phyloP scores from a whole-genome alignment of 2,329 filamentous ascomycete genomes.

The Fusarium camptoceras region DNA sequence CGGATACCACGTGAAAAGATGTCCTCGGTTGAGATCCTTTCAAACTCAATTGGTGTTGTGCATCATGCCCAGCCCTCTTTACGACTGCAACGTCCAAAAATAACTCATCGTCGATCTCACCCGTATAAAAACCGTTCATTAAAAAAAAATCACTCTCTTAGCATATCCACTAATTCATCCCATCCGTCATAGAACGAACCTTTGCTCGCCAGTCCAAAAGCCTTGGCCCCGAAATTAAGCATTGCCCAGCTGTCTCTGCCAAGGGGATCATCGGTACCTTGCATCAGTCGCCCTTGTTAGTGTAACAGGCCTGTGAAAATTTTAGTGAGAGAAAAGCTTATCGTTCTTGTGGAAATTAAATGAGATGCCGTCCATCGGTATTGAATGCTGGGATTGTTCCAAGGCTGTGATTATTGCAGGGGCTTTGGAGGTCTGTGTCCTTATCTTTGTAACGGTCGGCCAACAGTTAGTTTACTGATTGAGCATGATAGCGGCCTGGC shows the following conservation, averaged over 20 bases:
- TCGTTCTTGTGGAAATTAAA: neutral
- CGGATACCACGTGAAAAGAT: neutral
- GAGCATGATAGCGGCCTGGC: neutral
- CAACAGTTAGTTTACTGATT: constrained; percentile 1
- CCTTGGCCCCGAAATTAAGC: constrained; percentile 31
- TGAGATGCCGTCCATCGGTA: neutral
- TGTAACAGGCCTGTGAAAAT: neutral
- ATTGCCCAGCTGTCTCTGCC: constrained; percentile 26
- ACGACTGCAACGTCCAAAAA: constrained; percentile 13
- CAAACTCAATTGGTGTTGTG: neutral
- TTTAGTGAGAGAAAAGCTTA: constrained; percentile 21
- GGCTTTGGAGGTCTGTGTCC: neutral
- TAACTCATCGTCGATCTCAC: constrained; percentile 24
- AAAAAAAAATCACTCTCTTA: neutral
- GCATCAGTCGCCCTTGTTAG: constrained; percentile 8
- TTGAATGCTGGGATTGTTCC: neutral
- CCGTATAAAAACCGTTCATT: neutral
- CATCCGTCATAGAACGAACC: neutral
- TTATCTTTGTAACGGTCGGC: constrained; percentile 4
- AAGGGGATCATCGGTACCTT: constrained; percentile 25
- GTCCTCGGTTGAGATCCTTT: neutral
- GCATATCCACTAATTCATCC: constrained; percentile 16
- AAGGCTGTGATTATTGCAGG: constrained; percentile 2
- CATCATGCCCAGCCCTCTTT: neutral
- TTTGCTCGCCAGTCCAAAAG: neutral